Conservation (phyloP, 2,329 filamentous ascomycete genomes). For the Penicillium sp. region DNA sequence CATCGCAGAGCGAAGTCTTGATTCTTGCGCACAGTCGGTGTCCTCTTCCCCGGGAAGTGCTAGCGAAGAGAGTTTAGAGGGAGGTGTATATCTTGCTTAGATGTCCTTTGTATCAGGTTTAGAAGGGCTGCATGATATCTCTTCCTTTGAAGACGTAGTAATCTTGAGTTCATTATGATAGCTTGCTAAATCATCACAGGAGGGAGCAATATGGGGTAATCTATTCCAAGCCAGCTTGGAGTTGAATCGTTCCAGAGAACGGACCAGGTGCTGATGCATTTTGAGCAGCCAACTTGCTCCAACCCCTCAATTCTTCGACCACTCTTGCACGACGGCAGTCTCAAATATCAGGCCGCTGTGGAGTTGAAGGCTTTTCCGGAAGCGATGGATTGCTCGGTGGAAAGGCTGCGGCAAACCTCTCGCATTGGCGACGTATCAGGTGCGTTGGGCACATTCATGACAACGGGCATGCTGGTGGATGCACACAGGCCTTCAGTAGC, state of each 20-base stretch:
- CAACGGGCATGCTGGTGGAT: background rate
- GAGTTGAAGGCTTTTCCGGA: background rate
- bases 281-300: background rate
- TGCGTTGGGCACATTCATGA: background rate
- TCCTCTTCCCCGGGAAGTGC: background rate
- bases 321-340: background rate
- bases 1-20: constrained; percentile 44
- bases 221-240: constrained; percentile 28
- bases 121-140: background rate
- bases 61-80: background rate
- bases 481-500: background rate
- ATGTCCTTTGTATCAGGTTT: background rate
- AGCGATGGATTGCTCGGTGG: background rate
- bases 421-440: too few species aligned
- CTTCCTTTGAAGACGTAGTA: background rate
- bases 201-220: background rate
- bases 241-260: background rate
- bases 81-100: background rate
- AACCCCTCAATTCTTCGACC: background rate
- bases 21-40: constrained; percentile 7
- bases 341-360: background rate
- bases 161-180: constrained; percentile 15
- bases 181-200: constrained; percentile 10
- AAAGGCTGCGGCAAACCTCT: background rate
- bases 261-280: background rate